Base-by-base conservation (phyloP, 495 filamentous ascomycete species). In the Podospora appendiculata region DNA sequence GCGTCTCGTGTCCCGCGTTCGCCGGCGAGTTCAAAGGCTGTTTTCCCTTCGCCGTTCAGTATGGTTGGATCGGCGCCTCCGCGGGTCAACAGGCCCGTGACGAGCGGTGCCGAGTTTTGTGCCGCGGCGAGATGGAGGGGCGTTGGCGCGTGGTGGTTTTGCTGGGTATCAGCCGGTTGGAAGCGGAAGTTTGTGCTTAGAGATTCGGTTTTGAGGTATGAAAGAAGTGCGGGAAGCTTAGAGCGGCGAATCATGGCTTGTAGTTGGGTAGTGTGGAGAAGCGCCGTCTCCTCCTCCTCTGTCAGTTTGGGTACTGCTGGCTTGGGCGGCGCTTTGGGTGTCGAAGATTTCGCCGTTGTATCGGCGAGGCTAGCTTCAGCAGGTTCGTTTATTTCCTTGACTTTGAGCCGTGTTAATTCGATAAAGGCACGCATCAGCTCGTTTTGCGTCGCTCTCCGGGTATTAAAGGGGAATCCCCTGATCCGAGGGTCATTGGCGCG, bases 351-450 rank as follows among this genome's bases (percentile, higher is more conserved):
- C 14, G 64, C 45, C 49, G 77, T 63, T 8, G 59, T 8, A 71
- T 71, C 17, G 81, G 70, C 7, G 74, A 75, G 18, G 67, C 73
- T 68, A 7, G 55, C 88, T 77, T 54, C 85, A 78, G 32, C 17
- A 32, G 41, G n/a, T n/a, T 68, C 68, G 3, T 60, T 56, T 34
- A 97, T 77, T 47, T 84, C 79, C 52, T 80, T 84, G 45, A 95
- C 73, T 67, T 98, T 96, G 9, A 94, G 79, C 1, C 92, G 75
- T 0, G 93, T 98, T 6, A 98, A 75, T 64, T 98, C 94, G 52
- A 90, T 85, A 60, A 96, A 98, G 45, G 84, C 81, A 16, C 90
- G 81, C 87, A 96, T 90, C 1, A 98, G 84, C 67, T 98, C 93
- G 35, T 82, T 86, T 56, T 98, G 90, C 0, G 93, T 98, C 3